These are phyloP conservation scores for Crithidia sp. DNA, from an alignment of 208 protist species.

Conservation along the genomic window DNA sequence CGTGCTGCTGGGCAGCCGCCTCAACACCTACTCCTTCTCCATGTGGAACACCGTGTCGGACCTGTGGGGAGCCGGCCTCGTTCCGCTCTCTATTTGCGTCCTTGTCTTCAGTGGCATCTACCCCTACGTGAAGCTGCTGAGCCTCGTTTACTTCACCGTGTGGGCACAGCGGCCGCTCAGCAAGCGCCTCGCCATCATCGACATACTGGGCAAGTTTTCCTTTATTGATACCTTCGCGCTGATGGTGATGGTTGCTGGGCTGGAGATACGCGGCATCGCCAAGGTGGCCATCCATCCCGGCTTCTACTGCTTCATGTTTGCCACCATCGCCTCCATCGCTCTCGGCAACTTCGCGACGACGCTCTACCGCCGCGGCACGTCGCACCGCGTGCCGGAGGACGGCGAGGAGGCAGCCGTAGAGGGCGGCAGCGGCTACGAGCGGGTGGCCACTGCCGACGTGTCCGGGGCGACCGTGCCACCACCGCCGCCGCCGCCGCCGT, in stretches of 20 bases:
- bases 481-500: background rate
- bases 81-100: conserved; percentile 85
- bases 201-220: conserved; percentile 94
- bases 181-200: conserved; percentile 70
- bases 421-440: background rate
- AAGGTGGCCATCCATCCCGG: conserved; percentile 41
- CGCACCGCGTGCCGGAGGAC: background rate
- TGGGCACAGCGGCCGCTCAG: conserved; percentile 54
- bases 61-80: conserved; percentile 86
- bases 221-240: conserved; percentile 94
- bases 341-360: conserved; percentile 72
- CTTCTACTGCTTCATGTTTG: conserved; percentile 70
- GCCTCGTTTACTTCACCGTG: conserved; percentile 61
- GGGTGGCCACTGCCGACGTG: background rate
- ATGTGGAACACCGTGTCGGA: conserved; percentile 82
- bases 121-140: conserved; percentile 94
- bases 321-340: conserved; percentile 57
- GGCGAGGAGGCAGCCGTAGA: background rate
- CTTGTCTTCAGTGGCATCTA: conserved; percentile 94
- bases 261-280: conserved; percentile 58
- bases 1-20: conserved; percentile 45
- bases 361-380: conserved; percentile 57
- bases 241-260: conserved; percentile 91
- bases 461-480: background rate
- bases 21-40: conserved; percentile 81